Evolutionary conservation across 2,329 filamentous ascomycete genomes (phyloP), one percentile per base, ranked within the genome.

Genomic region (Leptographium lundbergii): DNA sequence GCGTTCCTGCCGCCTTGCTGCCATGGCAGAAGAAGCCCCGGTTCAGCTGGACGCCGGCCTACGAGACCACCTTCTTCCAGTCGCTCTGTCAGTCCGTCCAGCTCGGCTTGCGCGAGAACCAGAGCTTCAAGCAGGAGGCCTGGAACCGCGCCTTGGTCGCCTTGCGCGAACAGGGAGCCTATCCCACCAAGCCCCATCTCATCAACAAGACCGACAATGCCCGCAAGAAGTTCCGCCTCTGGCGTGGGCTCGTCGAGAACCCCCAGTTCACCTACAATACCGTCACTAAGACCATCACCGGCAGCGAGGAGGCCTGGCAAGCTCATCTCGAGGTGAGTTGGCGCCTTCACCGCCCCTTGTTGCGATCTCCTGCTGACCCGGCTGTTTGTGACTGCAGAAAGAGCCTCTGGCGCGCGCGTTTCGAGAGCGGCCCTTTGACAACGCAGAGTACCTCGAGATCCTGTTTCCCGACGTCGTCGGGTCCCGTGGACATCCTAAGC

Each of bases 171-270:
- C 81, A 83, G 65, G 73, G 73, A 65, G 79, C 80, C 53, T 81
- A 75, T 62, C 79, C 80, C n/a, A 76, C 80, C 62, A 83, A 83
- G 70, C 78, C 75, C 64, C 81, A 84, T 58, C 76, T 84, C 42
- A 81, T 84, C 69, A 84, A 84, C 72, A 84, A 84, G 71, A 81
- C 79, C 63, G 81, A 84, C 69, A 84, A 84, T 68, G 81, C 81
- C 61, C 75, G 81, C 56, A 84, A 84, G 69, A 79, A 81, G 65
- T 84, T 83, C 62, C 78, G 81, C n/a, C 71, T 83, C 57, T 84
- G 81, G 81, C 71, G 81, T 22, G 79, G 80, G 25, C 68, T 84
- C 63, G 72, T 80, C 27, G 81, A 83, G 66, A 75, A 84, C 60
- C 76, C 78, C 2, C 77, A 80, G 14, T 84, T 84, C 60, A 67